Conservation (phyloP, 345 rosid genomes). For the Euphorbia peplus region DNA sequence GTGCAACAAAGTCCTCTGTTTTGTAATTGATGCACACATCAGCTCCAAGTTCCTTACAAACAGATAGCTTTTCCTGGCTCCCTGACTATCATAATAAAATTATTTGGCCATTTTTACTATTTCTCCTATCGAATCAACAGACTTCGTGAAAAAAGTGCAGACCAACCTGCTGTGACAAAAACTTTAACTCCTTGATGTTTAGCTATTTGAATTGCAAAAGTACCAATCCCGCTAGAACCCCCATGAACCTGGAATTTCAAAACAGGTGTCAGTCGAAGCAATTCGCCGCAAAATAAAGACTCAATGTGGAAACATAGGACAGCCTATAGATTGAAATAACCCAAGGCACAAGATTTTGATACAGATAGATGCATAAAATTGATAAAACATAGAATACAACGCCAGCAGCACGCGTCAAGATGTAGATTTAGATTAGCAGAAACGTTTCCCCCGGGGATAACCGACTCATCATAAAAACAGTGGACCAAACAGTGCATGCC, state of each 20-base stretch:
- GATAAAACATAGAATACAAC: not conserved
- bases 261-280: slow-evolving; percentile 13
- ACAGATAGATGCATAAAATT: not conserved
- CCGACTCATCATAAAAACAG: slow-evolving; percentile 71
- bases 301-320: not conserved
- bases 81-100: slow-evolving; percentile 39
- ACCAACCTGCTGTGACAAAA: slow-evolving; percentile 81
- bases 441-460: slow-evolving; percentile 64
- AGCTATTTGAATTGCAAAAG: slow-evolving; percentile 86
- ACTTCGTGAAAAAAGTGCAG: not conserved
- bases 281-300: not conserved
- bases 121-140: not conserved
- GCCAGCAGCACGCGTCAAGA: not conserved
- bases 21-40: slow-evolving; percentile 89
- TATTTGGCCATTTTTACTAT: not conserved
- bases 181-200: slow-evolving; percentile 61
- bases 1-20: slow-evolving; percentile 79
- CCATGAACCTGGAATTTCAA: slow-evolving; percentile 66
- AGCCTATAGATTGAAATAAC: not conserved
- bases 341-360: not conserved
- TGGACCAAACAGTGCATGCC: slow-evolving; percentile 90
- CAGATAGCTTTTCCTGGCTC: slow-evolving; percentile 69
- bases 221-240: slow-evolving; percentile 93
- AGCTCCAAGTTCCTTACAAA: slow-evolving; percentile 86
- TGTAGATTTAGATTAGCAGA: slow-evolving; percentile 25